Base-by-base conservation (phyloP, 1,284 basidiomycete species). In the Singerocomus inundabilis region DNA sequence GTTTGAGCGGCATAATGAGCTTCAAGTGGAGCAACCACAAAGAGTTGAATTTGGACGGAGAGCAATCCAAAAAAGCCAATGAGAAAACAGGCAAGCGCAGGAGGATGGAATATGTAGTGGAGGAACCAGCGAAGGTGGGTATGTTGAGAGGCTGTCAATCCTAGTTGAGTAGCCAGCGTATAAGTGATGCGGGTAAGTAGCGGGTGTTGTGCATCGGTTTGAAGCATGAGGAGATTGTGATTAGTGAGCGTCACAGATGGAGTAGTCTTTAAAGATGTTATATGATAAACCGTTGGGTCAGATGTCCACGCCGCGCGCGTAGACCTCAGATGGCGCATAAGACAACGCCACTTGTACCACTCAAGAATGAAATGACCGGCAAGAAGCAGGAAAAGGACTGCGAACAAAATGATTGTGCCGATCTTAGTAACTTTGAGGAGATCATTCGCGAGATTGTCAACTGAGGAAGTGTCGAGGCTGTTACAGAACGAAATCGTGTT, bases 31-130 rank as follows among this genome's bases (percentile, higher is more conserved):
- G 76, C 71, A 49, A 95, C 72, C 2, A 88, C 91, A 32, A 84
- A 62, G 16, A 98, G 76, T 70, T 99, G 96, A 18, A 94, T 72
- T 64, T 94, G 76, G 26, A 97, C 84, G n/a, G 85, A 85, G 44
- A 97, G 70, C n/a, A 98, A 71, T 13, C 95, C 95, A 55, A 97
- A 82, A 54, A 94, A 72, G 11, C 94, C 93, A 60, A 98, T 91
- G 51, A 93, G 81, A 65, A 98, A 85, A 62, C 93, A 88, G 0
- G 90, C 88, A 35, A 97, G 78, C 1, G 91, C 92, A 0, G 93
- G 90, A 2, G 93, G 85, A 63, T 98, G 91, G 64, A 91, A 89
- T 52, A 98, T 77, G 70, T 96, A 98, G 57, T 90, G 80, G 57
- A 92, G 74, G 69, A 92, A 91, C 88, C 89, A 95, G 49, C 80